Conservation (phyloP, 78 protist genomes). For the Mastigamoeba balamuthi region DNA sequence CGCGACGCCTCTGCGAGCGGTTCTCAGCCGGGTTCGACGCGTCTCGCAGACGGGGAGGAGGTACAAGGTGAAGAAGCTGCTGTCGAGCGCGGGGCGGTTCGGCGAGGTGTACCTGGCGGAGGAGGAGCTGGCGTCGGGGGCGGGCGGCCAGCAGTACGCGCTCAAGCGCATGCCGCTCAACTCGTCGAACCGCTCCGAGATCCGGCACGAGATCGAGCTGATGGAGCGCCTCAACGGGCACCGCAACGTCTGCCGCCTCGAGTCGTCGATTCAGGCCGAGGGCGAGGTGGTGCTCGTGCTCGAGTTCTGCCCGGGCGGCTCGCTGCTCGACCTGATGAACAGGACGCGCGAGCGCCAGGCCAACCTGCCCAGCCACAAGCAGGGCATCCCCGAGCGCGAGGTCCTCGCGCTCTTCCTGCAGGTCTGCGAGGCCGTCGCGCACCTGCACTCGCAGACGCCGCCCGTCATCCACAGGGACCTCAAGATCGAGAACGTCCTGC, state of each 20-base stretch:
- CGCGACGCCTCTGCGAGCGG: no score
- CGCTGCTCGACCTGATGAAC: constrained; percentile 46
- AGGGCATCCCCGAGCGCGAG: constrained; percentile 29
- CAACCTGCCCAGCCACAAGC: no score
- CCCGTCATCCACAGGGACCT: constrained; percentile 29
- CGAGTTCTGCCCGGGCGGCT: constrained; percentile 48
- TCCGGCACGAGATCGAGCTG: background rate
- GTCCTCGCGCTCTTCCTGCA: constrained; percentile 25
- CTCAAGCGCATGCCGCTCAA: background rate
- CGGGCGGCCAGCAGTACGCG: background rate
- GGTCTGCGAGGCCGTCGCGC: constrained; percentile 17
- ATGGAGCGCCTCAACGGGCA: background rate
- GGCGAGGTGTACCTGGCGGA: background rate
- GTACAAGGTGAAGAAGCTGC: no score
- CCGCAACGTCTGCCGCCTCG: background rate
- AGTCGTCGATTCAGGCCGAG: background rate
- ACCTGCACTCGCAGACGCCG: constrained; percentile 36
- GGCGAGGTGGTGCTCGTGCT: constrained; percentile 31
- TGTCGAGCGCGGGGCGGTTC: background rate
- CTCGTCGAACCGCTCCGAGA: background rate
- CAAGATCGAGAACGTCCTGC: constrained; percentile 53
- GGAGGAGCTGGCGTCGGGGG: background rate
- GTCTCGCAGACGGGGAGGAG: no score
- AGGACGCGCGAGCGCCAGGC: constrained; percentile 5
- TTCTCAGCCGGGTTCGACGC: no score